Conservation (phyloP, 495 filamentous ascomycete species). For the Xylaria sp. region DNA sequence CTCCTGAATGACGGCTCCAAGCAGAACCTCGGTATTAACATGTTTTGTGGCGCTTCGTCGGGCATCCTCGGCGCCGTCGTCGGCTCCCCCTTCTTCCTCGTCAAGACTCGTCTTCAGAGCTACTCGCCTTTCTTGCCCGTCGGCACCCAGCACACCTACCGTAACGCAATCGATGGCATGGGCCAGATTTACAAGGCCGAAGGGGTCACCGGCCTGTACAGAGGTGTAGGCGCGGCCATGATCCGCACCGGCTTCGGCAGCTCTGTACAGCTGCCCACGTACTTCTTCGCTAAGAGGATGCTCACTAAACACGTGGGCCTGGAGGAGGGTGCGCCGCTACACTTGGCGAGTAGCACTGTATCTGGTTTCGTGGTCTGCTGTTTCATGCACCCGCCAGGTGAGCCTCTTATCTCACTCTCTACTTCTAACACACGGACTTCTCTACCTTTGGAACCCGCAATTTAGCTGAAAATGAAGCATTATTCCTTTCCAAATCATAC, state of each 20-base stretch:
- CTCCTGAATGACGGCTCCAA: constrained; percentile 73
- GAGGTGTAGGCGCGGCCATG: constrained; percentile 94
- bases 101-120: constrained; percentile 95
- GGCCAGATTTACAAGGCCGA: constrained; percentile 77
- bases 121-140: constrained; percentile 94
- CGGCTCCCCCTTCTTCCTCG: constrained; percentile 96
- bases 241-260: constrained; percentile 94
- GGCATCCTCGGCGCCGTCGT: constrained; percentile 89
- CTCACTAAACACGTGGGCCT: constrained; percentile 81
- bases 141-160: constrained; percentile 93
- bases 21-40: constrained; percentile 88
- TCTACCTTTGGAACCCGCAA: neutral
- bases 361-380: constrained; percentile 97
- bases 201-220: constrained; percentile 81
- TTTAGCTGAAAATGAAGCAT: neutral
- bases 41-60: constrained; percentile 86
- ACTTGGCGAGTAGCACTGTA: constrained; percentile 85
- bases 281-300: constrained; percentile 95
- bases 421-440: constrained; percentile 5
- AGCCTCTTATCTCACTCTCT: constrained; percentile 30
- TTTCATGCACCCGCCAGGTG: constrained; percentile 97
- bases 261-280: constrained; percentile 94
- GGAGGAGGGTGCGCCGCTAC: constrained; percentile 88
- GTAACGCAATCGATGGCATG: constrained; percentile 83
- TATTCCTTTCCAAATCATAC: neutral